phyloP scores from a whole-genome alignment of 2,329 filamentous ascomycete genomes.

The Tolypocladium sp. region DNA sequence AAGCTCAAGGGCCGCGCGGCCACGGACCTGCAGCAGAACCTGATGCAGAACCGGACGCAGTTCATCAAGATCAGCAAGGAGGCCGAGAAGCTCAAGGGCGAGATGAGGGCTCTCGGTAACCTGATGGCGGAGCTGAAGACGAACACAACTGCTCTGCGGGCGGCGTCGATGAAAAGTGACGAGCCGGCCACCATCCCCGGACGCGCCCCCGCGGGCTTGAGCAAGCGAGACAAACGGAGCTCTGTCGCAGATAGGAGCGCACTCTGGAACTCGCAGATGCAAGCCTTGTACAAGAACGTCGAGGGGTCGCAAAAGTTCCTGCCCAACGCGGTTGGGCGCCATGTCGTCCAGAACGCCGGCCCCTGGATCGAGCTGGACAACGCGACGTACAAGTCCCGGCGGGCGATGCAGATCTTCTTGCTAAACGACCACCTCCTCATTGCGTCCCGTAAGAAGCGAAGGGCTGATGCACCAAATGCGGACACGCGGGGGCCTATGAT shows the following conservation, averaged over 20 bases:
- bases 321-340: conserved; percentile 80
- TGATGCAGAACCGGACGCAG: conserved; percentile 93
- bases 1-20: conserved; percentile 71
- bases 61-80: conserved; percentile 99
- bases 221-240: conserved; percentile 74
- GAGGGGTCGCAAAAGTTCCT: conserved; percentile 96
- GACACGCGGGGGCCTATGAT: conserved; percentile 46
- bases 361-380: conserved; percentile 96
- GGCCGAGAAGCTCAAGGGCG: conserved; percentile 91
- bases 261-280: conserved; percentile 60
- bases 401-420: conserved; percentile 84
- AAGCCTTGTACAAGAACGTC: conserved; percentile 88
- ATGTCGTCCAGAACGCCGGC: conserved; percentile 86
- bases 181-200: conserved; percentile 39
- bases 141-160: conserved; percentile 58
- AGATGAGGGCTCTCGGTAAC: conserved; percentile 85
- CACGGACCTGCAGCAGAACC: conserved; percentile 82
- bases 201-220: conserved; percentile 44
- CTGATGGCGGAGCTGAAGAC: conserved; percentile 88
- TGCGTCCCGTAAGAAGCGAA: conserved; percentile 87
- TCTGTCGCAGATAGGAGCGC: conserved; percentile 67
- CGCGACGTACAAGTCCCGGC: conserved; percentile 87
- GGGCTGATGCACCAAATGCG: conserved; percentile 54
- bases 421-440: conserved; percentile 92
- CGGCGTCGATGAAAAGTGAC: conserved; percentile 44